phyloP scores from a whole-genome alignment of 371 early-diverging fungal genomes.

The Syncephalastrum sp. region DNA sequence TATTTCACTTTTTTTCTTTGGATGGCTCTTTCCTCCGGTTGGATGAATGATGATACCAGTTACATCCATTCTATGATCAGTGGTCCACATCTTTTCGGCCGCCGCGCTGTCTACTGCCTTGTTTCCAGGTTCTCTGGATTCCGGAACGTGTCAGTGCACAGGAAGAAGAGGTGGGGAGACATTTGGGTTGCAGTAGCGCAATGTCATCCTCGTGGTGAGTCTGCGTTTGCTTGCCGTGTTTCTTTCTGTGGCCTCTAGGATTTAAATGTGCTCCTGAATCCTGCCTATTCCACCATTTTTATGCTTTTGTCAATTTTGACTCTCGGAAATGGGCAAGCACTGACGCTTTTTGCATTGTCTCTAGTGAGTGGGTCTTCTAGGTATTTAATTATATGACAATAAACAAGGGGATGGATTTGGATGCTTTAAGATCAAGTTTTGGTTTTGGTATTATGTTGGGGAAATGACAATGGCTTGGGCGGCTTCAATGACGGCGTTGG shows the following conservation, averaged over 20 bases:
- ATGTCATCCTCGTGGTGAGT: conserved; percentile 4
- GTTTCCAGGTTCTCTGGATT: conserved; percentile 32
- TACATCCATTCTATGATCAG: conserved; percentile 52
- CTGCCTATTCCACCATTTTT: conserved; percentile 4
- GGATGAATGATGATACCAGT: conserved; percentile 34
- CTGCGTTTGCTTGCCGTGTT: conserved; percentile 13
- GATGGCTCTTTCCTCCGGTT: not conserved
- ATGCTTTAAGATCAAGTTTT: not conserved
- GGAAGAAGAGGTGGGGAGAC: too few relatives aligned
- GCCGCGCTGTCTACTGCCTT: conserved; percentile 13
- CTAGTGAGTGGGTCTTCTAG: not conserved
- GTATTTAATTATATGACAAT: not conserved
- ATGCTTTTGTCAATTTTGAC: conserved; percentile 3
- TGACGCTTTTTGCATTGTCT: conserved; percentile 1
- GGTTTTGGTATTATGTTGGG: not conserved
- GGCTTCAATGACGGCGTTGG: conserved; percentile 71
- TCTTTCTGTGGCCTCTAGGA: conserved; percentile 47
- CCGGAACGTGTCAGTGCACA: too few relatives aligned
- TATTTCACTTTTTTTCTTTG: not conserved
- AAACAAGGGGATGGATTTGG: not conserved
- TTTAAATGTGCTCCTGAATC: conserved; percentile 39
- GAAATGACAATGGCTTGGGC: conserved; percentile 49
- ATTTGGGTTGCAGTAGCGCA: not conserved
- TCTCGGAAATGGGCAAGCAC: not conserved
- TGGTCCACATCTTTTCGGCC: conserved; percentile 31